Conservation (phyloP, 768 basidiomycete genomes). For the Scleroderma bovista region DNA sequence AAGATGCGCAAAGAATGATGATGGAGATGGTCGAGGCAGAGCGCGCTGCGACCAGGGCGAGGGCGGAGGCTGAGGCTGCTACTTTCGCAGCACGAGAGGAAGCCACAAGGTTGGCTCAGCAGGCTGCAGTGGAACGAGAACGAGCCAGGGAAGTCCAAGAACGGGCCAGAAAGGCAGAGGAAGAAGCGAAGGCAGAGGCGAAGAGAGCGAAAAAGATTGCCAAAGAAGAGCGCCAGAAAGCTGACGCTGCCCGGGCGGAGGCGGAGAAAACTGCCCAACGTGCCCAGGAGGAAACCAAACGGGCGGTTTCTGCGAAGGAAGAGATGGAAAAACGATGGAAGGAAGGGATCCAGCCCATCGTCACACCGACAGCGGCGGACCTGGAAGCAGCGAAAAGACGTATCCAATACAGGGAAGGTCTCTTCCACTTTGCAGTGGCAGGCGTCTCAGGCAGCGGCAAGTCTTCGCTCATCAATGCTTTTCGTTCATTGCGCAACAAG, state of each 20-base stretch:
- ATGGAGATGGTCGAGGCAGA: conserved; percentile 6
- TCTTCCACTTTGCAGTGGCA: conserved; percentile 29
- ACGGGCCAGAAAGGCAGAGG: conserved; percentile 13
- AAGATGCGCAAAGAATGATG: conserved; percentile 5
- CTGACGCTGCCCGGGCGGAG: conserved; percentile 7
- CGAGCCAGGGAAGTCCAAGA: conserved; percentile 10
- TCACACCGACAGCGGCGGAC: conserved; percentile 18
- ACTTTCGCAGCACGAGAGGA: conserved; percentile 5
- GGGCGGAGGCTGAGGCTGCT: conserved; percentile 6
- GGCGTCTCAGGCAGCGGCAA: conserved; percentile 31
- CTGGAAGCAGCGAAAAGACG: conserved; percentile 9
- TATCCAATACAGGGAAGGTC: conserved; percentile 19
- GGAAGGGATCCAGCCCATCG: conserved; percentile 21
- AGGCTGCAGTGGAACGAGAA: conserved; percentile 14
- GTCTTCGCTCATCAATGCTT: conserved; percentile 33
- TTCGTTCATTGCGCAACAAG: conserved; percentile 24
- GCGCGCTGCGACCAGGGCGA: not conserved
- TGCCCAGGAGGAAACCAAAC: not conserved
- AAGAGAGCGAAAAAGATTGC: conserved; percentile 6
- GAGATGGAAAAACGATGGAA: conserved; percentile 16
- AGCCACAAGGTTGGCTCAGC: not conserved
- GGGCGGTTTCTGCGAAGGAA: conserved; percentile 1
- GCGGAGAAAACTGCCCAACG: conserved; percentile 5
- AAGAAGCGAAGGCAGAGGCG: conserved; percentile 8
- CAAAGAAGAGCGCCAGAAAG: conserved; percentile 8